Evolutionary conservation across 371 early-diverging fungal species (phyloP), one percentile per base, ranked within the genome.

Genomic region (Encephalitozoon hellem): DNA sequence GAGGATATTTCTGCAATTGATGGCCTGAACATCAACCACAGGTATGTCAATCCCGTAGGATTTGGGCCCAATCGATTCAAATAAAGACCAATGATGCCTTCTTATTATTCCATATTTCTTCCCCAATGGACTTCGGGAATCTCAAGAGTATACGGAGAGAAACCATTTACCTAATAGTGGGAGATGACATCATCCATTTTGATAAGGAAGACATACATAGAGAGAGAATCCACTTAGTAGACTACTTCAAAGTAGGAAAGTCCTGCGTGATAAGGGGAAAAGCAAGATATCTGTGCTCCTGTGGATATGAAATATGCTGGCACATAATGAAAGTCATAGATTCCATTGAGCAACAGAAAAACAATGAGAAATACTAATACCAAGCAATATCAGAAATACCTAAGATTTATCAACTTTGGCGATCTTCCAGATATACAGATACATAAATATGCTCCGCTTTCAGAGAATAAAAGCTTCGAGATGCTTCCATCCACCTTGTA

Each of bases 1-100:
- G 71, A 78, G 38, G 78, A 78, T 25, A 49, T 72, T 15, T 23
- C 47, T n/a, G 53, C n/a, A 4, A 67, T 78, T 5, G 38, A 55
- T 15, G 32, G 18, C 15, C 23, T 72, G 15, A 38, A 78, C 64
- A 69, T 6, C 26, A 45, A 41, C 23, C 65, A 69, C 45, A 42
- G 78, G n/a, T 78, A 43, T 43, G 52, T 63, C 21, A 63, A 72
- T 54, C 52, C 59, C 25, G 8, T 11, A 11, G 1, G 26, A 0
- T 68, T 51, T 21, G 78, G 78, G 38, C 49, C 28, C 0, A 15
- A 66, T 4, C 54, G 68, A 68, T 77, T 72, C 67, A 21, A 67
- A 32, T 77, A 72, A 77, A 77, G 9, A 42, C n/a, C n/a, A n/a
- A n/a, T n/a, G n/a, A n/a, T n/a, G 21, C 21, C 8, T 47, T 47